Base-by-base conservation (phyloP, 129 eudicot genomes). In the Smallanthus sonchifolius region DNA sequence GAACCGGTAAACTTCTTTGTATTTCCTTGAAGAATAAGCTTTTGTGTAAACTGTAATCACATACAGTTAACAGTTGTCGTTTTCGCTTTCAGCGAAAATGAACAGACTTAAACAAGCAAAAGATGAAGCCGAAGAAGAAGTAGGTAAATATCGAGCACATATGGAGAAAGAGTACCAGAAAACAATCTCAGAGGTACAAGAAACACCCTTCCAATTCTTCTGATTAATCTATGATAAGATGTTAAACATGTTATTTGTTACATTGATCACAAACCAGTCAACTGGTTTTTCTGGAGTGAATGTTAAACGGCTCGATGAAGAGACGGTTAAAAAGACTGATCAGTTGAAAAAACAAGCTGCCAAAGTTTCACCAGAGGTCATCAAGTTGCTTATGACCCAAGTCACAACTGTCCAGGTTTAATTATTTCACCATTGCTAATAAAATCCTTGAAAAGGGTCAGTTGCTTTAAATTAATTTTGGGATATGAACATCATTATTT, bases 51-150 rank as follows among this genome's bases (percentile, higher is more conserved):
- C 1, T 24, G 30, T 24, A 30, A 77, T 47, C 11, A 34, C 38
- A 43, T 16, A 2, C 15, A 16, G 30, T 3, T 65, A n/a, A 16
- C 34, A 13, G 3, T 40, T 24, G 30, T 28, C 68, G 63, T 14
- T 7, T 57, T 55, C 40, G 15, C 52, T 38, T 69, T 69, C 77
- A 92, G 98, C 87, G 40, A 92, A 89, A 80, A 38, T 82, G 89
- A 90, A 87, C 35, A 84, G 95, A 56, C 74, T 92, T 6, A 89
- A 83, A 64, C 95, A 92, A 74, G 96, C 98, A 17, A 89, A 92
- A 79, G 88, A 87, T 16, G 98, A 92, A 76, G 95, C 98, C 10
- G 96, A 75, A 70, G 85, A 83, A 83, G 98, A 92, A 72, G 83
- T 89, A 74, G 96, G 92, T 75, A 95, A 86, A 69, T 92, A 80